phyloP scores from a whole-genome alignment of 2,329 filamentous ascomycete genomes.

The Exophiala viscosa region DNA sequence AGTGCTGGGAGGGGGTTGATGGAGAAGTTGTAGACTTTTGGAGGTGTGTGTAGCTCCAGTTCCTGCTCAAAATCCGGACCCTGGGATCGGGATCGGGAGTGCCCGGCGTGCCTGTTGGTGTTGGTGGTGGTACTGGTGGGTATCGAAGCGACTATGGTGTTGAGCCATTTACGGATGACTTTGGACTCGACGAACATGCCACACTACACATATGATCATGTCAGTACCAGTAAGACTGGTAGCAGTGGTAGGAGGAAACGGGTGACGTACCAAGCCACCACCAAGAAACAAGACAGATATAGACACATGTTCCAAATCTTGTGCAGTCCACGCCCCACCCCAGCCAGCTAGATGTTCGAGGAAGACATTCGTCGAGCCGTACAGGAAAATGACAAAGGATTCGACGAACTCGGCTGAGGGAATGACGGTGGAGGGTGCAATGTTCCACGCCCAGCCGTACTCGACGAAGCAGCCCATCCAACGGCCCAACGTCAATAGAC shows the following conservation, averaged over 20 bases:
- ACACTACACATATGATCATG: slow-evolving; percentile 44
- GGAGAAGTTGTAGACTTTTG: slow-evolving; percentile 67
- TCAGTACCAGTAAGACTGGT: neutral
- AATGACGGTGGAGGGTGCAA: slow-evolving; percentile 60
- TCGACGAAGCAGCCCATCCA: slow-evolving; percentile 90
- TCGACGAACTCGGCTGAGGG: slow-evolving; percentile 86
- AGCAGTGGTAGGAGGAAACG: neutral
- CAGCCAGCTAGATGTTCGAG: slow-evolving; percentile 78
- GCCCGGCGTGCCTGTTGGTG: slow-evolving; percentile 45
- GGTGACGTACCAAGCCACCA: slow-evolving; percentile 66
- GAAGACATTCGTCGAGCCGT: slow-evolving; percentile 86
- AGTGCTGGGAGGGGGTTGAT: slow-evolving; percentile 85
- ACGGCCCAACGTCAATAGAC: slow-evolving; percentile 77
- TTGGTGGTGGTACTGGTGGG: slow-evolving; percentile 25
- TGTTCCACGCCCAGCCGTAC: slow-evolving; percentile 93
- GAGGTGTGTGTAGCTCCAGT: slow-evolving; percentile 53
- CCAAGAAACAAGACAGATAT: slow-evolving; percentile 94
- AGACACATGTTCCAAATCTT: slow-evolving; percentile 85
- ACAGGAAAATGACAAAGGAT: slow-evolving; percentile 83
- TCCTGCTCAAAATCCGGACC: slow-evolving; percentile 27
- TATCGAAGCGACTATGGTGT: neutral
- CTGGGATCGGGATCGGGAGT: slow-evolving; percentile 34
- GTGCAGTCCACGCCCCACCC: slow-evolving; percentile 67
- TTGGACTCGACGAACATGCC: slow-evolving; percentile 83
- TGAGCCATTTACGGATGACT: slow-evolving; percentile 56